These are phyloP conservation scores for Dictyostelium purpureum DNA, from an alignment of 78 protist species.

Conservation along the genomic window DNA sequence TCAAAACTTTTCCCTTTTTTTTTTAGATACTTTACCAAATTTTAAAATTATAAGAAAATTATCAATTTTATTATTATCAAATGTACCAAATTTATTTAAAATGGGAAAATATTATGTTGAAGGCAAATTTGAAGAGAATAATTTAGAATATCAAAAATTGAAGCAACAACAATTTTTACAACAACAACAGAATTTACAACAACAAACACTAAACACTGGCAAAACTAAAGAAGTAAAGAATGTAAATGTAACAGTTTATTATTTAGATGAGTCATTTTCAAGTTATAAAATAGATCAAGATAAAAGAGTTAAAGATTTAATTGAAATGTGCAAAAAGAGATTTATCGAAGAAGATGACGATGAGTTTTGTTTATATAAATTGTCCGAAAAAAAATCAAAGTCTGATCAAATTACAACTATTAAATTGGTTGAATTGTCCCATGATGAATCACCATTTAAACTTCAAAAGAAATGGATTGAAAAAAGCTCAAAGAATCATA, in stretches of 20 bases:
- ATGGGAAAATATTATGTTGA: constrained; percentile 55
- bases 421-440: constrained; percentile 28
- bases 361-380: constrained; percentile 36
- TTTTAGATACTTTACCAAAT: constrained; percentile 33
- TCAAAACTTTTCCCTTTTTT: too few relatives aligned
- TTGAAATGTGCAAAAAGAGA: constrained; percentile 49
- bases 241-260: constrained; percentile 24
- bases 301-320: constrained; percentile 21
- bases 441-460: constrained; percentile 53
- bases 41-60: constrained; percentile 44
- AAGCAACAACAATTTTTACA: constrained; percentile 12
- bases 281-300: constrained; percentile 7
- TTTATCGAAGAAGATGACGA: constrained; percentile 32
- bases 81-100: constrained; percentile 57
- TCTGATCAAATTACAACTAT: constrained; percentile 1
- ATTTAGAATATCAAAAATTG: background rate
- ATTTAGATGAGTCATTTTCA: constrained; percentile 56
- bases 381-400: constrained; percentile 45
- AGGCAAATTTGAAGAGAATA: constrained; percentile 40
- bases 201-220: background rate
- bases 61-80: constrained; percentile 58
- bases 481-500: constrained; percentile 6
- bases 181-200: background rate
- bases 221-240: constrained; percentile 4
- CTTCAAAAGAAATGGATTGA: constrained; percentile 38